Base-by-base conservation (phyloP, 2,329 filamentous ascomycete species). In the Eurotiales sp. region DNA sequence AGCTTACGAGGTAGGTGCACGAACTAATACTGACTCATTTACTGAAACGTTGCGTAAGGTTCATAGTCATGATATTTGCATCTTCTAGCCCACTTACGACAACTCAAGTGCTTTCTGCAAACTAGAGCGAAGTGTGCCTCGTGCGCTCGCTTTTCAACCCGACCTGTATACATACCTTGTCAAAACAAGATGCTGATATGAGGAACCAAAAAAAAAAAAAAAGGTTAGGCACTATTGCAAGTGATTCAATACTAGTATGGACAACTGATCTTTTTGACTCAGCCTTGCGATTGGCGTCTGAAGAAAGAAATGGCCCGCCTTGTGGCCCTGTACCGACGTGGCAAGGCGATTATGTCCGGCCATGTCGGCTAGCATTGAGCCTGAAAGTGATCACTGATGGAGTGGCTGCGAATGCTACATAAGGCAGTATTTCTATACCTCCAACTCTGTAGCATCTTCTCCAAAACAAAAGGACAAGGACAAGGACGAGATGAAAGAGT, bases 291-390 rank as follows among this genome's bases (percentile, higher is more conserved):
- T 50, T 50, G 47, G 47, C 43, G 39, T 50, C 22, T 25, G 39
- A 43, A 36, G 47, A 22, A 21, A 34, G 27, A 39, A 46, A 41
- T 46, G 50, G 44, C 50, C 50, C 50, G 50, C 50, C 43, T 46
- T 27, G 32, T 37, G 39, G 22, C 39, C 43, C 22, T 27, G 29
- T 23, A 25, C 21, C 50, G 50, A 52, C 50, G 50, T 52, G 50
- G 50, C 50, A 52, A 25, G 21, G 44, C 23, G 17, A 15, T 32
- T 42, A 37, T 42, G 29, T 46, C 22, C 19, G 23, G 12, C 15
- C 37, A 42, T 25, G 17, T 41, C 45, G 39, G 43, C 32, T 47
- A 44, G 41, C 30, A 15, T 40, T 15, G 23, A 21, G 40, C 23
- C 21, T 37, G 29, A 46, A 25, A n/a, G n/a, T n/a, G 7, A 12